Evolutionary conservation across 805 yeast species (phyloP).

Genomic region (Grigorovia humatica): DNA sequence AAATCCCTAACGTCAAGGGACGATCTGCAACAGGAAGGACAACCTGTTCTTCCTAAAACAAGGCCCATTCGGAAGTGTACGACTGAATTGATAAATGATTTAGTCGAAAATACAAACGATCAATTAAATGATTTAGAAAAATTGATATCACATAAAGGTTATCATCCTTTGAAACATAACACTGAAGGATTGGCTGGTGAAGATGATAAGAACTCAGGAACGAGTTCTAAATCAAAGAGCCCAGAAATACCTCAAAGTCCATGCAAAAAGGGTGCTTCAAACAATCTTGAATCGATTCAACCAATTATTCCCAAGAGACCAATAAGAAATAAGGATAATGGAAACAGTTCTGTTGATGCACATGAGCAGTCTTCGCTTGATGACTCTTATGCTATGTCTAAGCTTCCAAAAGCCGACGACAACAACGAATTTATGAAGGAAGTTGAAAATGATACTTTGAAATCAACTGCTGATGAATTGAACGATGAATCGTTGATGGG

Average conservation of each 20-base stretch:
- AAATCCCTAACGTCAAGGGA: neutral
- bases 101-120: conserved; percentile 6
- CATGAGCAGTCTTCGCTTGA: too few species aligned
- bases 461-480: too few species aligned
- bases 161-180: neutral
- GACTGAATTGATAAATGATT: conserved; percentile 6
- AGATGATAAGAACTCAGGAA: too few species aligned
- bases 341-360: too few species aligned
- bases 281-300: neutral
- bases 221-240: neutral
- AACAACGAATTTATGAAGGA: too few species aligned
- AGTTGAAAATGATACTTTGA: too few species aligned
- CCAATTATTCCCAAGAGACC: conserved; percentile 1
- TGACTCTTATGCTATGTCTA: too few species aligned
- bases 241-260: conserved; percentile 7
- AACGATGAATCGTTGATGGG: too few species aligned
- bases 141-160: conserved; percentile 2
- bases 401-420: too few species aligned
- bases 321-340: neutral
- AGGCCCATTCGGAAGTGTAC: conserved; percentile 9
- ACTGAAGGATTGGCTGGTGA: too few species aligned
- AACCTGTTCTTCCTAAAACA: conserved; percentile 3
- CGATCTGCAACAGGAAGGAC: neutral
- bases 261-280: conserved; percentile 3
- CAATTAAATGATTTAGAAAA: conserved; percentile 9